phyloP scores from a whole-genome alignment of 2,329 filamentous ascomycete genomes.

The Sarocladiaceae sp. region DNA sequence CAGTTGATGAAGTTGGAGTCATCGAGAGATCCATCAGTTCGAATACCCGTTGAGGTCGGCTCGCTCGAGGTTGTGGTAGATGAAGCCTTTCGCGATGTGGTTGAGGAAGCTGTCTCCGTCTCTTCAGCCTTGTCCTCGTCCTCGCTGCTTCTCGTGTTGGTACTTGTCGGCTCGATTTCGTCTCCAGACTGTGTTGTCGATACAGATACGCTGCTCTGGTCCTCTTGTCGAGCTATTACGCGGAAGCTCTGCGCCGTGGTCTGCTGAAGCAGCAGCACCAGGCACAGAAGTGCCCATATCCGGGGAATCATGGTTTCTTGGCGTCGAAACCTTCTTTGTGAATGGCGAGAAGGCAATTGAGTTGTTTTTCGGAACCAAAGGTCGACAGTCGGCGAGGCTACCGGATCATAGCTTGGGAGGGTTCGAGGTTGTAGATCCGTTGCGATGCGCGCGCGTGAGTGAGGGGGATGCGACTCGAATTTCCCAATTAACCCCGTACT shows the following conservation, averaged over 20 bases:
- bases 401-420: not conserved
- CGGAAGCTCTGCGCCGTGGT: conserved; percentile 28
- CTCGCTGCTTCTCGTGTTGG: not conserved
- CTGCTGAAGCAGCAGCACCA: conserved; percentile 29
- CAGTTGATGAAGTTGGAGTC: conserved; percentile 30
- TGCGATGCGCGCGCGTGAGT: no score
- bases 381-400: conserved; percentile 2
- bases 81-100: not conserved
- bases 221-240: conserved; percentile 29
- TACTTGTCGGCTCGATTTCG: not conserved
- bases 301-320: conserved; percentile 28
- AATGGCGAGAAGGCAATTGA: no score
- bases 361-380: no score
- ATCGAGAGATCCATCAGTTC: conserved; percentile 18
- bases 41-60: conserved; percentile 16
- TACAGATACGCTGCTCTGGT: conserved; percentile 16
- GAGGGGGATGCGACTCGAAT: no score
- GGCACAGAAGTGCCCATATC: conserved; percentile 34
- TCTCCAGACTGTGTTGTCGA: conserved; percentile 1
- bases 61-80: conserved; percentile 14
- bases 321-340: conserved; percentile 7
- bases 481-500: no score
- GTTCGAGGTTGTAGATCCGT: not conserved
- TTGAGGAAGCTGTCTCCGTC: conserved; percentile 12
- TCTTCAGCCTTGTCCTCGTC: conserved; percentile 8